phyloP scores from a whole-genome alignment of 495 filamentous ascomycete genomes.

The Aspergillus heteromorphus region DNA sequence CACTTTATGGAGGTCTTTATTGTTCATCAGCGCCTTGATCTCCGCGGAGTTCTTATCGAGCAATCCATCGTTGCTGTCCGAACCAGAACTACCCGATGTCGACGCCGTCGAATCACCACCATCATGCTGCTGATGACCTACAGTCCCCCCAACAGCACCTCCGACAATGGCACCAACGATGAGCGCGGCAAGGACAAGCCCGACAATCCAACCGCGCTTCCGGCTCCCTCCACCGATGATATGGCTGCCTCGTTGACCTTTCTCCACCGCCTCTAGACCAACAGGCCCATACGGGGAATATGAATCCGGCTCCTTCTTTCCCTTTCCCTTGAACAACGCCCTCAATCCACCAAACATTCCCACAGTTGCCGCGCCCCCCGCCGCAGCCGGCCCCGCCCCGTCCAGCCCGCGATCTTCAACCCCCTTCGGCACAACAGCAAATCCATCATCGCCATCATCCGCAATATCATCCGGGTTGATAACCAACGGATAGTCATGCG shows the following conservation, averaged over 20 bases:
- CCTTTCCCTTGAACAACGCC: slow-evolving; percentile 28
- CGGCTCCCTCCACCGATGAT: slow-evolving; percentile 58
- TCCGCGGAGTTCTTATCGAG: slow-evolving; percentile 68
- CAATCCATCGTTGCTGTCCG: slow-evolving; percentile 51
- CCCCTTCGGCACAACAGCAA: slow-evolving; percentile 37
- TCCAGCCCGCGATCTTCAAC: slow-evolving; percentile 29
- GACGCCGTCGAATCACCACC: slow-evolving; percentile 7
- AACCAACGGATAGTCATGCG: slow-evolving; percentile 41
- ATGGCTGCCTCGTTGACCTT: slow-evolving; percentile 41
- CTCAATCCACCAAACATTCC: slow-evolving; percentile 28
- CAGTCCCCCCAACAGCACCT: slow-evolving; percentile 69
- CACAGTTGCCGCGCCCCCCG: slow-evolving; percentile 50
- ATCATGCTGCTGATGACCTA: slow-evolving; percentile 44
- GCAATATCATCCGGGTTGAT: slow-evolving; percentile 76
- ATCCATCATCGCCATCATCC: slow-evolving; percentile 82
- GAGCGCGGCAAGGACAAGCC: slow-evolving; percentile 52
- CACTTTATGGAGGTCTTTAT: slow-evolving; percentile 77
- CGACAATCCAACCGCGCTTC: slow-evolving; percentile 66
- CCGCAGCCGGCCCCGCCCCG: slow-evolving; percentile 39
- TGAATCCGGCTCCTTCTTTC: slow-evolving; percentile 36
- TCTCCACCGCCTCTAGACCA: slow-evolving; percentile 20
- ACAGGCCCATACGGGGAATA: slow-evolving; percentile 49
- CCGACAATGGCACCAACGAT: slow-evolving; percentile 68
- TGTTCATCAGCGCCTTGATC: slow-evolving; percentile 78
- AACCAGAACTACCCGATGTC: slow-evolving; percentile 5